These are phyloP conservation scores for Russula ochroleuca DNA, from an alignment of 768 basidiomycete genomes.

Conservation along the genomic window DNA sequence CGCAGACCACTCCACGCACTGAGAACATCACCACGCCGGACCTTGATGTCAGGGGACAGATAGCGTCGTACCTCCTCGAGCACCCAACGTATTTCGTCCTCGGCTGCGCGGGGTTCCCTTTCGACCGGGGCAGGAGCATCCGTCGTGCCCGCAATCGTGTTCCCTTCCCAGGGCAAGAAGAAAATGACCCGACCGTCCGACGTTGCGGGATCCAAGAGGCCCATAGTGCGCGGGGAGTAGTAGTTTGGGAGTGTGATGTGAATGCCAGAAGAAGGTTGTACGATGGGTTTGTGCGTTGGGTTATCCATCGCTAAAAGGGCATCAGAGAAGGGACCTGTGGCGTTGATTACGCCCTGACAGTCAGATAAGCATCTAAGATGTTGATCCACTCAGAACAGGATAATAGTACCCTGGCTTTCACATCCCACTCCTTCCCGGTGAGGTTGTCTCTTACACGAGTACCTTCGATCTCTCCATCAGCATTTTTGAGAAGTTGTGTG, in stretches of 20 bases:
- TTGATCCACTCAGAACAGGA: not conserved
- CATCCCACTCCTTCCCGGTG: constrained; percentile 76
- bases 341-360: constrained; percentile 83
- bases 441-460: constrained; percentile 77
- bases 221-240: constrained; percentile 93
- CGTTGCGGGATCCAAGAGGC: constrained; percentile 90
- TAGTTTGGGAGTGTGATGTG: constrained; percentile 98
- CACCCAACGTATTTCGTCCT: constrained; percentile 97
- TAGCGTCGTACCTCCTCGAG: constrained; percentile 90
- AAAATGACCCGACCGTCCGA: constrained; percentile 98
- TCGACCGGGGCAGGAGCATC: constrained; percentile 74
- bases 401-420: constrained; percentile 65
- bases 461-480: constrained; percentile 60
- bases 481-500: constrained; percentile 65
- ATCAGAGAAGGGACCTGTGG: constrained; percentile 93
- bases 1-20: constrained; percentile 93
- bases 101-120: constrained; percentile 72
- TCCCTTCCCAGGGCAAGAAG: constrained; percentile 98
- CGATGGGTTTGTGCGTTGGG: constrained; percentile 74
- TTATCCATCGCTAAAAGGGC: constrained; percentile 78
- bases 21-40: constrained; percentile 90
- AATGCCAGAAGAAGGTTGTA: constrained; percentile 87
- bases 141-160: constrained; percentile 95
- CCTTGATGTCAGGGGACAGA: constrained; percentile 87
- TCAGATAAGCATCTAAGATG: constrained; percentile 2